Percentiles rank a stretch among this genome's conserved stretches.
phyloP scores from a whole-genome alignment of 176 grass and related monocot species.

The Tuctoria greenei region DNA sequence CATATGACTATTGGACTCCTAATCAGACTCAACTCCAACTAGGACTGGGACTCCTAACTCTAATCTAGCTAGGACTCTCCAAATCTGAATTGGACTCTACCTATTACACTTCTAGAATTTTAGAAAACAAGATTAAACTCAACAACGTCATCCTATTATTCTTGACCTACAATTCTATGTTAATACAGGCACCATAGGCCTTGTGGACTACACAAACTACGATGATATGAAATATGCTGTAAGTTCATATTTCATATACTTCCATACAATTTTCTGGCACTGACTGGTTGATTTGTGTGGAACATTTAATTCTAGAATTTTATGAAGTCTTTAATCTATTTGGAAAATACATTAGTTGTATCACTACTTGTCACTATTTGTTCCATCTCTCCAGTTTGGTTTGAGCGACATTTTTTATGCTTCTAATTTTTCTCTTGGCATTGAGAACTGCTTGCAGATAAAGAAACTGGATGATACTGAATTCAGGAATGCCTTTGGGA shows the following conservation, averaged over 20 bases:
- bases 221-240: conserved; percentile 99
- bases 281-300: background rate
- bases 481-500: conserved; percentile 92
- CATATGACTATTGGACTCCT: too few relatives aligned
- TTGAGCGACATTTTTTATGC: background rate
- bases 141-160: background rate
- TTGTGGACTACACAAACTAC: conserved; percentile 94
- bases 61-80: too few relatives aligned
- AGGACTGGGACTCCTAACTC: too few relatives aligned
- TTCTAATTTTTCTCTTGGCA: conserved; percentile 21
- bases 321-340: background rate
- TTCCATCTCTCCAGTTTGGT: too few relatives aligned
- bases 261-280: background rate
- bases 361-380: background rate
- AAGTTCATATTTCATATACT: conserved; percentile 32
- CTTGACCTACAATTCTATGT: conserved; percentile 12
- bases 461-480: conserved; percentile 96
- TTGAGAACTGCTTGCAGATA: conserved; percentile 51
- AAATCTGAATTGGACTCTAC: too few relatives aligned
- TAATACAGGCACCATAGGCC: conserved; percentile 72
- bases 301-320: background rate
- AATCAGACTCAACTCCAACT: too few relatives aligned
- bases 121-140: too few relatives aligned
- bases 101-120: too few relatives aligned
- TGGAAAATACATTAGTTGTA: background rate